These are phyloP conservation scores for Pichia sp. DNA, from an alignment of 1,139 yeast species.

Conservation along the genomic window DNA sequence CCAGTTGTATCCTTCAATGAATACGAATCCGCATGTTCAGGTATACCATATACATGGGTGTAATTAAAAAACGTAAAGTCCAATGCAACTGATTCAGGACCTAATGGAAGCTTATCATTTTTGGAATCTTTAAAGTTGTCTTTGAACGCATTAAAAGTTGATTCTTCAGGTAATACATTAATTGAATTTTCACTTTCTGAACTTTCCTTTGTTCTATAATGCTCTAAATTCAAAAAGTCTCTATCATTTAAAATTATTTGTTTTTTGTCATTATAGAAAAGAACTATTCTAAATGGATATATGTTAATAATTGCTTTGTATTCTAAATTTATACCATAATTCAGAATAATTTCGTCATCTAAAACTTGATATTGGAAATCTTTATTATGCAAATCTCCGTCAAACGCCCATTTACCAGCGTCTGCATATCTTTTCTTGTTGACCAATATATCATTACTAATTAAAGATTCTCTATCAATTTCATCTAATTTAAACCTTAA, in stretches of 20 bases:
- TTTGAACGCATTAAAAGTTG: slow-evolving; percentile 48
- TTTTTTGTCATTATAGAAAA: slow-evolving; percentile 38
- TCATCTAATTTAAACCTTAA: slow-evolving; percentile 65
- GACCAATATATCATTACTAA: slow-evolving; percentile 17
- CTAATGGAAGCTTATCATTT: slow-evolving; percentile 60
- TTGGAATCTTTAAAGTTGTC: slow-evolving; percentile 59
- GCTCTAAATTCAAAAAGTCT: slow-evolving; percentile 71
- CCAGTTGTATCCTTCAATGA: slow-evolving; percentile 61
- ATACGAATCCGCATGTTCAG: slow-evolving; percentile 87
- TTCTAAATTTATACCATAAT: slow-evolving; percentile 35
- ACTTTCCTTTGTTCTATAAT: slow-evolving; percentile 44
- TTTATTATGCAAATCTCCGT: slow-evolving; percentile 7
- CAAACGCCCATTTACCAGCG: slow-evolving; percentile 55
- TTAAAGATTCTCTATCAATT: slow-evolving; percentile 30
- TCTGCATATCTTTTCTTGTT: slow-evolving; percentile 50
- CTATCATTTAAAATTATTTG: slow-evolving; percentile 63
- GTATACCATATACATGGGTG: slow-evolving; percentile 76
- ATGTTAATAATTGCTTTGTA: slow-evolving; percentile 32
- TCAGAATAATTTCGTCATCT: slow-evolving; percentile 28
- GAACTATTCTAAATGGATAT: slow-evolving; percentile 47
- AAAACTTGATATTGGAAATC: slow-evolving; percentile 19
- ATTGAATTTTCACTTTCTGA: slow-evolving; percentile 32
- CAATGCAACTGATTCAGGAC: slow-evolving; percentile 84
- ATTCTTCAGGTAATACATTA: slow-evolving; percentile 49
- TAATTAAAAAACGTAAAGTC: slow-evolving; percentile 65